phyloP scores from a whole-genome alignment of 2,329 filamentous ascomycete genomes.

The Paecilomyces niveus region DNA sequence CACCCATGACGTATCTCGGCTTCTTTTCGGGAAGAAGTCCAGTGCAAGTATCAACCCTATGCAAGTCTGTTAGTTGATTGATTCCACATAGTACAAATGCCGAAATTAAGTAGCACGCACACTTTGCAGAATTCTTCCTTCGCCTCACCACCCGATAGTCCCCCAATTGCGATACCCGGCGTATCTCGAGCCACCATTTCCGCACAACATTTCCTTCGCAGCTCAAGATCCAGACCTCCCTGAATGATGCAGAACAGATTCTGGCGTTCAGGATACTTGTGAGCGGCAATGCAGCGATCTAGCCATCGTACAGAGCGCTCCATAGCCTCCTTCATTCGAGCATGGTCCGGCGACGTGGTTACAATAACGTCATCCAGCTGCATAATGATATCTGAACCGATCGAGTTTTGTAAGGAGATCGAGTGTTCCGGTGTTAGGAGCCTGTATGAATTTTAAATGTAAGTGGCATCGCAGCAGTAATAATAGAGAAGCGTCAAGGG shows the following conservation, averaged over 20 bases:
- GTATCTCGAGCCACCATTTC: constrained; percentile 89
- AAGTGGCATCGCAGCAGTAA: neutral
- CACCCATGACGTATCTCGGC: constrained; percentile 98
- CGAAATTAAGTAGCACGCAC: constrained; percentile 20
- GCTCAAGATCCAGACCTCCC: constrained; percentile 80
- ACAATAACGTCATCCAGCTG: constrained; percentile 97
- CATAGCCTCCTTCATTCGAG: constrained; percentile 90
- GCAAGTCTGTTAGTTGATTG: constrained; percentile 6
- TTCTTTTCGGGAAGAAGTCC: constrained; percentile 78
- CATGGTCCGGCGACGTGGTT: constrained; percentile 84
- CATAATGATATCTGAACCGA: constrained; percentile 99
- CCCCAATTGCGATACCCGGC: constrained; percentile 93
- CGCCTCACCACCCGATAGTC: constrained; percentile 87
- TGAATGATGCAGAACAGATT: constrained; percentile 99
- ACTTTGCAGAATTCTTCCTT: constrained; percentile 90
- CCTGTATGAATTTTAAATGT: constrained; percentile 27
- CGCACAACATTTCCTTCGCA: constrained; percentile 73
- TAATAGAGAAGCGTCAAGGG: neutral
- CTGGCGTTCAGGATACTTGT: constrained; percentile 73
- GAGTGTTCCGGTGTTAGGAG: constrained; percentile 96
- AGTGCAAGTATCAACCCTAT: constrained; percentile 72
- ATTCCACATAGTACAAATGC: neutral
- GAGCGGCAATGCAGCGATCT: constrained; percentile 86
- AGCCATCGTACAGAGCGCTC: constrained; percentile 90
- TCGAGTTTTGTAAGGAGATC: constrained; percentile 90